A percentile compares a stretch with the other conserved stretches of the same genome.
These are phyloP conservation scores for Elsinoe perseae DNA, from an alignment of 2,329 filamentous ascomycete species.

Conservation along the genomic window DNA sequence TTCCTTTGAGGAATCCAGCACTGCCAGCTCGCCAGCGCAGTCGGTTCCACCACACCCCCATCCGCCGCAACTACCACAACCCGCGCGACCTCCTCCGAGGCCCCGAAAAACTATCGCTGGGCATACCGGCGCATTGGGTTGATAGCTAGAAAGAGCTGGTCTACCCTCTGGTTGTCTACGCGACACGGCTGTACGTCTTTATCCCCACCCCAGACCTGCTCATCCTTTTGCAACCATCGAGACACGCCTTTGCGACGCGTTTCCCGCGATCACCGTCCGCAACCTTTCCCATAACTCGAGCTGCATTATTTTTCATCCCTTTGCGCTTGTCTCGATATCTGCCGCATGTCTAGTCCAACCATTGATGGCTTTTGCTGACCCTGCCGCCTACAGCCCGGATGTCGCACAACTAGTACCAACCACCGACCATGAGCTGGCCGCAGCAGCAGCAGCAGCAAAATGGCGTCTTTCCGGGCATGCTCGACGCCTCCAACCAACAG, in stretches of 20 bases:
- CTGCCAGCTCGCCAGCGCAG: not conserved
- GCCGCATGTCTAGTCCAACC: not conserved
- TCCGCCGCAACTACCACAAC: conserved; percentile 9
- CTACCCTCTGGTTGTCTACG: not conserved
- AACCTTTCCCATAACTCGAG: not conserved
- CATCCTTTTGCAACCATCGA: conserved; percentile 3
- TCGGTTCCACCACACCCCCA: conserved; percentile 11
- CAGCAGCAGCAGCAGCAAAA: conserved; percentile 18
- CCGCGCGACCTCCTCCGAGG: conserved; percentile 13
- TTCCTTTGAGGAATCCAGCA: not conserved
- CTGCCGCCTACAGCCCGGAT: conserved; percentile 7
- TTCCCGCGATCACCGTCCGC: conserved; percentile 7
- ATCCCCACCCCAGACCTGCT: conserved; percentile 2
- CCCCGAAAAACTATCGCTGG: conserved; percentile 9
- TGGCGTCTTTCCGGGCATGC: conserved; percentile 20
- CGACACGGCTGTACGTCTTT: conserved; percentile 5
- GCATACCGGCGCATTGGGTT: conserved; percentile 6
- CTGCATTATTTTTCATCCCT: not conserved
- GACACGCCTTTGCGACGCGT: conserved; percentile 12
- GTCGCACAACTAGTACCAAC: conserved; percentile 14
- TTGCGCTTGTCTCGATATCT: not conserved
- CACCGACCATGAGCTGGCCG: conserved; percentile 21
- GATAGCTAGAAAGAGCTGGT: not conserved
- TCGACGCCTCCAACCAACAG: conserved; percentile 15
- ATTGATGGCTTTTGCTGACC: conserved; percentile 5